phyloP scores from a whole-genome alignment of 495 filamentous ascomycete genomes.

The Ramalina peruviana region DNA sequence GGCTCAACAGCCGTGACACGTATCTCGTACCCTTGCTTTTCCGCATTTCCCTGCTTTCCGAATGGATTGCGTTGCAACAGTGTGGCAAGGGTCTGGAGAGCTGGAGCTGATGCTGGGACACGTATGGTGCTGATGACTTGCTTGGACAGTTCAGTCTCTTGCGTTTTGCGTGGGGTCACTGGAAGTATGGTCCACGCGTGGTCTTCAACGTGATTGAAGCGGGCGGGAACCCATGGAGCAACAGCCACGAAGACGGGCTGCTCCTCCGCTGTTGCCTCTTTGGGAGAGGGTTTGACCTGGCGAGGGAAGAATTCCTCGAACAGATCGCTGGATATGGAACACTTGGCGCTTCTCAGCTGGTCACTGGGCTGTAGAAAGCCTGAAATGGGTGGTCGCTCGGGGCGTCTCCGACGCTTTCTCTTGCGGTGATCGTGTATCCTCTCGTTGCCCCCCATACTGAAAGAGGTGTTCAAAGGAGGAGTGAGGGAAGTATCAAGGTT shows the following conservation, averaged over 20 bases:
- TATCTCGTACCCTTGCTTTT: constrained; percentile 50
- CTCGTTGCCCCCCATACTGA: too few species aligned
- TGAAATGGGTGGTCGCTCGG: constrained; percentile 39
- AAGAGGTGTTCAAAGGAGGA: too few species aligned
- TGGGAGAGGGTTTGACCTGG: background rate
- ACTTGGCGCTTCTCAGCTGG: constrained; percentile 76
- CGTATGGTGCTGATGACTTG: constrained; percentile 47
- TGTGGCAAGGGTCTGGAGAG: constrained; percentile 69
- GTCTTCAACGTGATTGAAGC: constrained; percentile 40
- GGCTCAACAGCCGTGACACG: constrained; percentile 68
- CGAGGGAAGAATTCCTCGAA: constrained; percentile 68
- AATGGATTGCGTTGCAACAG: constrained; percentile 40
- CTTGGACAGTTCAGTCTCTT: background rate
- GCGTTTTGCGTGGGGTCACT: constrained; percentile 30
- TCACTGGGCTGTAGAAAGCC: constrained; percentile 60
- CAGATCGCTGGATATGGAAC: constrained; percentile 75
- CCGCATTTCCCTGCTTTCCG: constrained; percentile 28
- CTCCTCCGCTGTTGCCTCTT: background rate
- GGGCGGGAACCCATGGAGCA: constrained; percentile 60
- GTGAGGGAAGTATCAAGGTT: too few species aligned
- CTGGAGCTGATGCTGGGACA: constrained; percentile 67
- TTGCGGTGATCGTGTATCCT: constrained; percentile 24
- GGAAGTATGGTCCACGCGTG: constrained; percentile 76
- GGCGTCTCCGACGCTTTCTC: constrained; percentile 32
- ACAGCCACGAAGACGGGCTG: constrained; percentile 55